phyloP scores from a whole-genome alignment of 805 yeast genomes.

The Candida caryicola region DNA sequence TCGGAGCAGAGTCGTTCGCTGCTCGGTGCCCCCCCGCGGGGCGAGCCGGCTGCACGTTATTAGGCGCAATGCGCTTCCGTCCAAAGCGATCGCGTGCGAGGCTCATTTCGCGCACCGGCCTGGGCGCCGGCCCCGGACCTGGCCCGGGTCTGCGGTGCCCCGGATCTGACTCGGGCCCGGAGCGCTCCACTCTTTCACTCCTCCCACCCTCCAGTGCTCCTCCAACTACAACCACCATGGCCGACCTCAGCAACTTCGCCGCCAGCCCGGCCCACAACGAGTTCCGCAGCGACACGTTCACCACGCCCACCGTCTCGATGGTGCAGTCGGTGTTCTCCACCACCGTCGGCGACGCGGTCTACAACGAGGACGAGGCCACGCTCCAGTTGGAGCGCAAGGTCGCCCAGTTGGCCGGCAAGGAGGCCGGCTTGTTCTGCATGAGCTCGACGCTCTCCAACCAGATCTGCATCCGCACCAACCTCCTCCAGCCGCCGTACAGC shows the following conservation, averaged over 20 bases:
- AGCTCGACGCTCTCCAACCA: constrained; percentile 44
- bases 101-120: no score
- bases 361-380: constrained; percentile 39
- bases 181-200: no score
- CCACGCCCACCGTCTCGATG: constrained; percentile 62
- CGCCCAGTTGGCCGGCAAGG: constrained; percentile 36
- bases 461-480: constrained; percentile 36
- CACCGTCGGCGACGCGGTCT: constrained; percentile 43
- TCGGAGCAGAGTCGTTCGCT: no score
- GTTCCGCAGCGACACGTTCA: constrained; percentile 75
- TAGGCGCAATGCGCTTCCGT: no score
- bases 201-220: no score
- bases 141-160: no score
- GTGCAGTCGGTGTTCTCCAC: constrained; percentile 42
- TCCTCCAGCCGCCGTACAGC: constrained; percentile 42
- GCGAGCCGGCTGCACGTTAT: no score
- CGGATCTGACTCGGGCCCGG: no score
- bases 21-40: no score
- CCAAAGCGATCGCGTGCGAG: no score
- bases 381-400: constrained; percentile 32
- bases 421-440: constrained; percentile 40
- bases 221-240: neutral
- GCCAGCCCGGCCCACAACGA: constrained; percentile 34
- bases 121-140: no score
- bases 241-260: neutral